Percentiles rank a stretch among this genome's conserved stretches.
phyloP scores from a whole-genome alignment of 2,329 filamentous ascomycete species.

The Alternaria atra region DNA sequence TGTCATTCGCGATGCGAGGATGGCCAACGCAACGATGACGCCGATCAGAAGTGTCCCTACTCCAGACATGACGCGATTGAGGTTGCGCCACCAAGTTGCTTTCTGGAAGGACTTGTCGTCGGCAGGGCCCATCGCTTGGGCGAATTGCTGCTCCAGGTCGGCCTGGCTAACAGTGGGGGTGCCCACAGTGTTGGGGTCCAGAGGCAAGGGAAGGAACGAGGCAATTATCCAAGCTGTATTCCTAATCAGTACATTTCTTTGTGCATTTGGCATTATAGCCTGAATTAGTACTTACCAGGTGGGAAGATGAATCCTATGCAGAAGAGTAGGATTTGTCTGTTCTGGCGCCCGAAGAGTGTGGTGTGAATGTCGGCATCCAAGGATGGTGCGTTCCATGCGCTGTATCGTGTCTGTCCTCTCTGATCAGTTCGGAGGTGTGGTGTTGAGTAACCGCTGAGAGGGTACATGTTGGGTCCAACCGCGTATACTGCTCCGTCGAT shows the following conservation, averaged over 20 bases:
- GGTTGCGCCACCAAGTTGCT: constrained; percentile 70
- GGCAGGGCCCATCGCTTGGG: constrained; percentile 54
- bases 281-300: constrained; percentile 53
- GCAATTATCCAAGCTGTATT: constrained; percentile 79
- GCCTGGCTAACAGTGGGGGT: constrained; percentile 49
- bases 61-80: constrained; percentile 69
- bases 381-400: constrained; percentile 78
- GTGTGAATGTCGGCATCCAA: constrained; percentile 70
- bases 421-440: constrained; percentile 50
- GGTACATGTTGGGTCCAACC: constrained; percentile 38
- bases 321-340: constrained; percentile 79
- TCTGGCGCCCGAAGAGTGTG: constrained; percentile 70
- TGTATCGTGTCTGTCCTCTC: constrained; percentile 60
- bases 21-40: constrained; percentile 55
- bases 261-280: constrained; percentile 6
- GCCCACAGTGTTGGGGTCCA: constrained; percentile 56
- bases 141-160: constrained; percentile 56
- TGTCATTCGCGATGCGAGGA: constrained; percentile 49
- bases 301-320: constrained; percentile 80
- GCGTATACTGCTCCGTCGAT: constrained; percentile 44
- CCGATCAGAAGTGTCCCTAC: constrained; percentile 65
- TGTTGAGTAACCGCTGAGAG: constrained; percentile 40
- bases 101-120: constrained; percentile 64
- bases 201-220: constrained; percentile 75
- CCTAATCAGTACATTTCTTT: constrained; percentile 26